Conservation (phyloP, 2,329 filamentous ascomycete genomes). For the Podosphaera leucotricha region DNA sequence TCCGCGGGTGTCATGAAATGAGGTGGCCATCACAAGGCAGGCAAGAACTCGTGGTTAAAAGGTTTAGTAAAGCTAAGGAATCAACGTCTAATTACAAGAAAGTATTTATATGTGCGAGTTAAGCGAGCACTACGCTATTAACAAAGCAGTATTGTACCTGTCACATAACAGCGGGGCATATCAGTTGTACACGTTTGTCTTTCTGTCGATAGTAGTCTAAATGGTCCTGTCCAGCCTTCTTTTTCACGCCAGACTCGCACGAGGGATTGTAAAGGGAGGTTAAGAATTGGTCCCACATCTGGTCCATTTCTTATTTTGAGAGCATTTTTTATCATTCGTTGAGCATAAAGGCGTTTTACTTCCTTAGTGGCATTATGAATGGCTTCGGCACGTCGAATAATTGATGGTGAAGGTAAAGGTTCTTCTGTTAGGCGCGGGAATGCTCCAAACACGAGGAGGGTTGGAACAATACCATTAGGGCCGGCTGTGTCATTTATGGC, state of each 20-base stretch:
- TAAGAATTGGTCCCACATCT: background rate
- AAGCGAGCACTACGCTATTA: too few species aligned
- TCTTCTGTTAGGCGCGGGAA: constrained; percentile 2
- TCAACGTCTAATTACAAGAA: too few species aligned
- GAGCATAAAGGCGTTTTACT: background rate
- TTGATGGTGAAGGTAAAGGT: background rate
- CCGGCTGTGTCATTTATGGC: constrained; percentile 2
- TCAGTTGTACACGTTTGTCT: constrained; percentile 2
- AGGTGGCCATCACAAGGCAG: too few species aligned
- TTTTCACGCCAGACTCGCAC: constrained; percentile 3
- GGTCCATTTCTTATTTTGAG: constrained; percentile 2
- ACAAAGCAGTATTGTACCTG: too few species aligned
- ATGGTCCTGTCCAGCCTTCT: constrained; percentile 1
- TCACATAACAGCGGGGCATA: too few species aligned
- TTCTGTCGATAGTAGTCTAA: constrained; percentile 2
- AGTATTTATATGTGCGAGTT: too few species aligned
- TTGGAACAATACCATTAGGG: constrained; percentile 3
- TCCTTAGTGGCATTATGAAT: constrained; percentile 2
- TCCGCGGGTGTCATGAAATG: too few species aligned
- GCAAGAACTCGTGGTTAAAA: too few species aligned
- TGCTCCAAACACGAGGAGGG: constrained; percentile 3
- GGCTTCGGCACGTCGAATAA: constrained; percentile 2
- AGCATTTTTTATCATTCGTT: constrained; percentile 2
- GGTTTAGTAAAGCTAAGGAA: too few species aligned
- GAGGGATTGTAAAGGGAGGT: constrained; percentile 1